These are phyloP conservation scores for Aureobasidium sp. DNA, from an alignment of 2,329 filamentous ascomycete species.

Conservation along the genomic window DNA sequence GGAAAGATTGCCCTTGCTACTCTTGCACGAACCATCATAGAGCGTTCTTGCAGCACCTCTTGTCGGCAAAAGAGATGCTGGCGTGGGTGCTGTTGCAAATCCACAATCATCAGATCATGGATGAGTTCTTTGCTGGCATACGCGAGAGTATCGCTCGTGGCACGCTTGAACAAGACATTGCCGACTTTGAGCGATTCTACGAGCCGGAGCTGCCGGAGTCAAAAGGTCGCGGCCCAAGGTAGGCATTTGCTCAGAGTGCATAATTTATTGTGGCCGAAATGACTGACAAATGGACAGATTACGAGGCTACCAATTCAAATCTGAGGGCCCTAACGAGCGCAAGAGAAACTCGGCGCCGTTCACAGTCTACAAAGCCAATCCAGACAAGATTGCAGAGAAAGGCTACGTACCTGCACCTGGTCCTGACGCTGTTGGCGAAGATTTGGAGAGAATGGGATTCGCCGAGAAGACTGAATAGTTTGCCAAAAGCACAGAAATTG, in stretches of 20 bases:
- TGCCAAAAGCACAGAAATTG: not conserved
- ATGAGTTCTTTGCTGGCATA: conserved; percentile 65
- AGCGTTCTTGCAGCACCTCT: conserved; percentile 80
- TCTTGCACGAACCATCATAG: conserved; percentile 76
- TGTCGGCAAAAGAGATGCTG: conserved; percentile 91
- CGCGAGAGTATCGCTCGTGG: conserved; percentile 55
- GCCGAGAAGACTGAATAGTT: conserved; percentile 21
- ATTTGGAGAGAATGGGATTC: conserved; percentile 41
- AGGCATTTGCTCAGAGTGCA: conserved; percentile 20
- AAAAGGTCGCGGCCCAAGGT: conserved; percentile 69
- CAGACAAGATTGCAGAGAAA: conserved; percentile 41
- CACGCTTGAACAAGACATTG: conserved; percentile 49
- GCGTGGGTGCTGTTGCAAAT: conserved; percentile 89
- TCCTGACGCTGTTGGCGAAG: conserved; percentile 44
- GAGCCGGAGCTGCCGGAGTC: conserved; percentile 64
- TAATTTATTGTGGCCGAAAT: not conserved
- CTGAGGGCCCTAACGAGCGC: conserved; percentile 53
- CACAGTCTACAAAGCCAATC: conserved; percentile 43
- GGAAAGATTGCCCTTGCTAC: conserved; percentile 66
- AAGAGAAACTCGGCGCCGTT: conserved; percentile 64
- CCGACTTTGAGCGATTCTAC: conserved; percentile 60
- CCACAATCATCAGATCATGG: conserved; percentile 74
- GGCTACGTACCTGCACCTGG: conserved; percentile 34
- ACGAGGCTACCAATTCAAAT: conserved; percentile 76
- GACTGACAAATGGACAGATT: conserved; percentile 37